Conservation (phyloP, 805 yeast genomes). For the Metschnikowia proteae region DNA sequence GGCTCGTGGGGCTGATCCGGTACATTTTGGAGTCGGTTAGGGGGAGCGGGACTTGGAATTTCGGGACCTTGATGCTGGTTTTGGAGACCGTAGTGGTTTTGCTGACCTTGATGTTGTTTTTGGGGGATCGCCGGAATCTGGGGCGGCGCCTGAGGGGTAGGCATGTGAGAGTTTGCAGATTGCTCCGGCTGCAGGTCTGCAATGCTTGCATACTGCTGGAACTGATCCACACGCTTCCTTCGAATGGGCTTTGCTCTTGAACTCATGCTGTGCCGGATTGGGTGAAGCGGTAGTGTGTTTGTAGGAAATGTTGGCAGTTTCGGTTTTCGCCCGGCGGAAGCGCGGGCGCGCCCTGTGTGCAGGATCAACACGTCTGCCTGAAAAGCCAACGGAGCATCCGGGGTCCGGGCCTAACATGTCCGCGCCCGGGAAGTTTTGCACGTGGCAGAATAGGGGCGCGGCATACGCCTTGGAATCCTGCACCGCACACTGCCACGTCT, state of each 20-base stretch:
- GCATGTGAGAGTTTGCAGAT: not conserved
- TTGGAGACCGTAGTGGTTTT: no score
- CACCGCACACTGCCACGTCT: no score
- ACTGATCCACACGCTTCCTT: conserved; percentile 16
- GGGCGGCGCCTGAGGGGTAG: not conserved
- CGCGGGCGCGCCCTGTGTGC: conserved; percentile 8
- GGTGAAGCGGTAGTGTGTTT: conserved; percentile 1
- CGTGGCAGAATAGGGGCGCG: not conserved
- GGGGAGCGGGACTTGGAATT: not conserved
- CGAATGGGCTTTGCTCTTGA: conserved; percentile 11
- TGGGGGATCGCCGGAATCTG: not conserved
- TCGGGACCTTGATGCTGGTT: not conserved
- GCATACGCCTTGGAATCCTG: not conserved
- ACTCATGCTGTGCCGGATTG: conserved; percentile 7
- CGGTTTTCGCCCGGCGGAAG: conserved; percentile 3
- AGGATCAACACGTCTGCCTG: conserved; percentile 1
- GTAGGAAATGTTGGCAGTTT: conserved; percentile 2
- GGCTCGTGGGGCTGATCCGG: not conserved
- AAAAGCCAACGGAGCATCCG: not conserved
- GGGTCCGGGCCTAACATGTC: no score
- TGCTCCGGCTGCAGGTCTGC: conserved; percentile 1
- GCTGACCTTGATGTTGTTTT: not conserved
- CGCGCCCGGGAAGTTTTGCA: no score
- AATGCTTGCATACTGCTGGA: conserved; percentile 14
- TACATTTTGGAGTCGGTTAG: not conserved